Conservation (phyloP, 2,329 filamentous ascomycete genomes). For the Colletotrichum lentis region DNA sequence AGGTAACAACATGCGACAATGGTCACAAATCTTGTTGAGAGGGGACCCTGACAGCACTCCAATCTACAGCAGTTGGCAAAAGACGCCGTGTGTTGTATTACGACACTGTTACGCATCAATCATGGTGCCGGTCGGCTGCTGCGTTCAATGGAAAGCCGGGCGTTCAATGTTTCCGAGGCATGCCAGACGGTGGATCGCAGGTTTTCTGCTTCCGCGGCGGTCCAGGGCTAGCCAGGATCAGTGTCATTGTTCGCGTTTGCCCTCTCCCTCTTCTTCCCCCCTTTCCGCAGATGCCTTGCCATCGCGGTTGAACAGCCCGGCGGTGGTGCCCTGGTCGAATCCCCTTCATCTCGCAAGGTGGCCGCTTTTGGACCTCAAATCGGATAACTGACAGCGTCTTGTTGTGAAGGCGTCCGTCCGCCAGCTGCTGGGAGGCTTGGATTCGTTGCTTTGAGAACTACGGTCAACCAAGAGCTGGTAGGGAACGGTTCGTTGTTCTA, state of each 20-base stretch:
- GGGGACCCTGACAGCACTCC: neutral
- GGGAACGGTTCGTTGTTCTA: neutral
- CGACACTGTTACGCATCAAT: neutral
- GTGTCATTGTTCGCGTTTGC: neutral
- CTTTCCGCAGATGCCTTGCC: neutral
- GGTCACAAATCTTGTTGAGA: neutral
- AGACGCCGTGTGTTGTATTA: neutral
- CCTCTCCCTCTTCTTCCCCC: neutral
- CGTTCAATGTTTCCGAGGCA: conserved; percentile 16
- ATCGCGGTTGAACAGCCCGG: neutral
- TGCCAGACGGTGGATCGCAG: conserved; percentile 1
- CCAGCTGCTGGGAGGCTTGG: neutral
- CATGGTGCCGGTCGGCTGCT: neutral
- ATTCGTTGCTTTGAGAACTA: neutral
- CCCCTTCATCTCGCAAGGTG: conserved; percentile 19
- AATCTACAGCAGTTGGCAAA: neutral
- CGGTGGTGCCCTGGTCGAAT: neutral
- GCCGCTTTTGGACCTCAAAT: neutral
- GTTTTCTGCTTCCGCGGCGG: neutral
- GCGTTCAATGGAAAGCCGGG: neutral
- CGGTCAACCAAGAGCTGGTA: neutral
- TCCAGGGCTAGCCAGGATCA: neutral
- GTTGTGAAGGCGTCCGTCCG: neutral
- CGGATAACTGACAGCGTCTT: neutral
- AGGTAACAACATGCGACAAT: neutral